A percentile compares a stretch with the other conserved stretches of the same genome.
Evolutionary conservation across 108 stramenopile species (phyloP).

Genomic region (Nitzschia sp.): DNA sequence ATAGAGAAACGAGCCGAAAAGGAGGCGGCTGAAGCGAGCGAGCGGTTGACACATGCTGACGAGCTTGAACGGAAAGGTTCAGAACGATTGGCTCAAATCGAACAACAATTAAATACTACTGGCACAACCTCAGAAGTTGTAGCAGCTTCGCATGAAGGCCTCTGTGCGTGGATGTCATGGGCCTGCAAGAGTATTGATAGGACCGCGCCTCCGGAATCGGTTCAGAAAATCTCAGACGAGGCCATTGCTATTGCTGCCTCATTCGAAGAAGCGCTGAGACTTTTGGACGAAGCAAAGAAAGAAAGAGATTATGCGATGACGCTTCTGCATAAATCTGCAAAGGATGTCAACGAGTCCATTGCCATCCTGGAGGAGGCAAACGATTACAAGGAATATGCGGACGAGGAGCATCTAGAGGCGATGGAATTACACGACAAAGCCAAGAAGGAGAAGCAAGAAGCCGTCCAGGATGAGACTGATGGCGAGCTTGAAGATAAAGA

Average conservation of each 20-base stretch:
- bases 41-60: background rate
- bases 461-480: background rate
- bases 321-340: slow-evolving; percentile 5
- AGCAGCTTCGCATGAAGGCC: background rate
- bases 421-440: background rate
- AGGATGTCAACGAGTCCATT: slow-evolving; percentile 26
- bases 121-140: background rate
- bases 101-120: background rate
- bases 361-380: slow-evolving; percentile 10
- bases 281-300: background rate
- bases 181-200: background rate
- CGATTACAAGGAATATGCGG: background rate
- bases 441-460: background rate
- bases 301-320: slow-evolving; percentile 16
- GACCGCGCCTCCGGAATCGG: background rate
- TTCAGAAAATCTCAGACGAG: background rate
- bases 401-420: slow-evolving; percentile 2
- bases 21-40: background rate
- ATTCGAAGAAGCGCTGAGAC: background rate
- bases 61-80: background rate
- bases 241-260: background rate
- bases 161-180: slow-evolving; percentile 3
- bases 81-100: background rate
- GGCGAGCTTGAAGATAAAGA: background rate
- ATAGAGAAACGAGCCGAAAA: background rate